phyloP scores from a whole-genome alignment of 306 rosid species.

The Cucurbita pepo region DNA sequence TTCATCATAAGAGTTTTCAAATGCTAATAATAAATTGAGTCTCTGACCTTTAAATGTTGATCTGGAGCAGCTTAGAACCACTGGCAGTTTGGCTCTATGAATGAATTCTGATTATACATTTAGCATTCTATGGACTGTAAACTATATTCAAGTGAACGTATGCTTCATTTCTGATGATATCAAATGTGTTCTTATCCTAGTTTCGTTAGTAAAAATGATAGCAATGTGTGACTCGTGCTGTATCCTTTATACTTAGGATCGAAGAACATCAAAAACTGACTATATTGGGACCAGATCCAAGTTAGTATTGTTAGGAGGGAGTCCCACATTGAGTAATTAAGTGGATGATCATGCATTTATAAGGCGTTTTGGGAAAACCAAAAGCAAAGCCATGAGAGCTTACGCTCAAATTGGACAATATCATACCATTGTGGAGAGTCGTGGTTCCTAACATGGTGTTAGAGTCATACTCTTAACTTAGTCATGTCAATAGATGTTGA shows the following conservation, averaged over 20 bases:
- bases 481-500: too few species aligned
- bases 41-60: too few species aligned
- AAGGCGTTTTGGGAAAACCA: too few species aligned
- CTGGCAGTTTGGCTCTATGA: not conserved
- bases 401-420: too few species aligned
- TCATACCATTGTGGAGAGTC: too few species aligned
- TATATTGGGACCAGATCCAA: not conserved
- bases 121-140: not conserved
- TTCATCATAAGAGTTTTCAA: not conserved
- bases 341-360: too few species aligned
- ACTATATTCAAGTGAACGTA: not conserved
- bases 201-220: not conserved
- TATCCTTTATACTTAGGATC: not conserved
- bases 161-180: not conserved
- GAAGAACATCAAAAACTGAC: not conserved
- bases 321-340: too few species aligned
- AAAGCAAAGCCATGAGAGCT: too few species aligned
- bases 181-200: not conserved
- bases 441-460: too few species aligned
- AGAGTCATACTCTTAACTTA: too few species aligned
- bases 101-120: not conserved
- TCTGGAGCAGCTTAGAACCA: too few species aligned
- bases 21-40: not conserved
- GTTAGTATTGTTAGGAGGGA: too few species aligned
- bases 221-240: not conserved